Evolutionary conservation across 2,329 filamentous ascomycete species (phyloP).

Genomic region (Trichoderma semiorbis): DNA sequence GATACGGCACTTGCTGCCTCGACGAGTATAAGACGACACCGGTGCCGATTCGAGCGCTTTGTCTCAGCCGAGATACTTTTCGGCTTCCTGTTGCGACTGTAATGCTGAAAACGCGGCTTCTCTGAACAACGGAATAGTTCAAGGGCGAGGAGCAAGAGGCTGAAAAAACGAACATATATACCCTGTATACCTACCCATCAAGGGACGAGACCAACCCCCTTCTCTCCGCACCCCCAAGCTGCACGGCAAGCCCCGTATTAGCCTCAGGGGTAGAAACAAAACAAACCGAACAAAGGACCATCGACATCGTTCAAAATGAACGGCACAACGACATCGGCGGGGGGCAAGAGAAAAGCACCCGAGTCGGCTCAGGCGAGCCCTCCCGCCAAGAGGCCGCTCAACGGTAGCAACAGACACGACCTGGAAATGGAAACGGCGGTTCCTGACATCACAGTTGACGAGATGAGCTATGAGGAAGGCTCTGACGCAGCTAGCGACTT

Average conservation of each 20-base stretch:
- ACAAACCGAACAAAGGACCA: background rate
- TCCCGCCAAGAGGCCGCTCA: conserved; percentile 37
- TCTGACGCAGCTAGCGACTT: conserved; percentile 41
- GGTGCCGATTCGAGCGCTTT: background rate
- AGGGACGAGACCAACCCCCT: background rate
- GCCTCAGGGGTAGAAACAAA: background rate
- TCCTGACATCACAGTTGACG: conserved; percentile 38
- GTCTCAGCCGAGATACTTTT: background rate
- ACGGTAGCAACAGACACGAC: conserved; percentile 45
- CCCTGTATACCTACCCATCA: background rate
- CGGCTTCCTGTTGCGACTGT: background rate
- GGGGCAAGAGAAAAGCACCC: conserved; percentile 52
- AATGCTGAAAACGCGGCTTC: background rate
- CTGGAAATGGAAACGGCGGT: conserved; percentile 43
- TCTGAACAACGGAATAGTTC: background rate
- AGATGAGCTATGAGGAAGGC: conserved; percentile 38
- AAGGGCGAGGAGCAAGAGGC: background rate
- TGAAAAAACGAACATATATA: background rate
- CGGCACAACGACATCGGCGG: conserved; percentile 37
- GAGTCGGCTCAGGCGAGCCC: conserved; percentile 37
- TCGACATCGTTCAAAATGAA: conserved; percentile 38
- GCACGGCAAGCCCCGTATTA: background rate
- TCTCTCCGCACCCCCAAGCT: background rate
- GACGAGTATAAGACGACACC: background rate
- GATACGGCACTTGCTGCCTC: background rate